Evolutionary conservation across 495 filamentous ascomycete genomes (phyloP), one percentile per base, ranked within the genome.

Genomic region (Penicillium egyptiacum): DNA sequence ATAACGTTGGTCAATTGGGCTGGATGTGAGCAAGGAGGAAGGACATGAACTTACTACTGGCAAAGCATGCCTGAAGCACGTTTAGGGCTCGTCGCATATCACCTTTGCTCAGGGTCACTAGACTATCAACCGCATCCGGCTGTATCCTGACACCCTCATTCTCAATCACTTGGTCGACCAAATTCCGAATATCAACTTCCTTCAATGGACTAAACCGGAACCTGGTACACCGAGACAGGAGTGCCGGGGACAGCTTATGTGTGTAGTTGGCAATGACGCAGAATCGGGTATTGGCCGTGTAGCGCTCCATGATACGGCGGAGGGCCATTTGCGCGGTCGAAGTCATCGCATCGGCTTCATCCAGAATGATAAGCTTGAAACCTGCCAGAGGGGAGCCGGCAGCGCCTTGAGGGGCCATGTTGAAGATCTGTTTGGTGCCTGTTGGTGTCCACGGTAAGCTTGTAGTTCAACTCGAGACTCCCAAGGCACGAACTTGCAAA

Each of bases 181-280:
- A 70, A 0, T 76, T 76, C 48, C 88, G 77, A 53, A 99, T 96
- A 67, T 96, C 94, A 5, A 64, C 70, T 57, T 95, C 89, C 66
- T 96, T 96, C 31, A 99, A 74, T 25, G 94, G 94, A 59, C 89
- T 93, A 74, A 99, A 99, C 20, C 94, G 81, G 75, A 99, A 99
- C 37, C 94, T 80, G 3, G 94, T 98, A 73, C 94, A 99, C 59
- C 94, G 80, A 30, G 92, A 96, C 17, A 99, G 81, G 8, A 99
- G 79, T 0, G 94, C 94, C 0, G 94, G 92, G 6, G 90, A 92
- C n/a, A 99, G 85, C 71, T 98, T 99, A 76, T 99, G 94, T 30
- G 94, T 96, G 70, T 99, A 99, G 72, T 99, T 99, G 62, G 95
- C 95, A 56, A 99, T 97, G 64, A 99, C 91, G 75, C 93, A 97